A percentile compares a stretch with the other conserved stretches of the same genome.
These are phyloP conservation scores for Aspergillus udagawae DNA, from an alignment of 2,329 filamentous ascomycete species.

Conservation along the genomic window DNA sequence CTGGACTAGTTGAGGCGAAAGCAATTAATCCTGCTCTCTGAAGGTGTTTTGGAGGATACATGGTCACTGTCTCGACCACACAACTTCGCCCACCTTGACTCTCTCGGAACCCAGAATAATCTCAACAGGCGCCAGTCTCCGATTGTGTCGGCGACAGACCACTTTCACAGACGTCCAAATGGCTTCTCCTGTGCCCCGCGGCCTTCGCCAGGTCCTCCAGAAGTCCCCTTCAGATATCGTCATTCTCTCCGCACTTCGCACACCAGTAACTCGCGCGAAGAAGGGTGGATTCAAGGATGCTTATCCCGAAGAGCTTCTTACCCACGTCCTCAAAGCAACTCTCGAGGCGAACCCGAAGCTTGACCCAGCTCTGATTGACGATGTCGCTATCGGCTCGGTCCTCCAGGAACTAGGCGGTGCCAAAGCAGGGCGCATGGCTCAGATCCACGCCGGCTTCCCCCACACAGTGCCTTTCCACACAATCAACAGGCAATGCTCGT, in stretches of 20 bases:
- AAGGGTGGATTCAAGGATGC: slow-evolving; percentile 82
- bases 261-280: slow-evolving; percentile 77
- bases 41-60: not conserved
- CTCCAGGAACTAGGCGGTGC: slow-evolving; percentile 85
- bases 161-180: slow-evolving; percentile 29
- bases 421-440: slow-evolving; percentile 87
- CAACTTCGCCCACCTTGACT: not conserved
- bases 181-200: slow-evolving; percentile 53
- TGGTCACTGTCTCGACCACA: not conserved
- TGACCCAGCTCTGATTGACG: slow-evolving; percentile 66
- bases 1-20: not conserved
- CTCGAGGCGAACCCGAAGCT: slow-evolving; percentile 69
- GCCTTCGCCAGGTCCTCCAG: slow-evolving; percentile 70
- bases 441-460: slow-evolving; percentile 76
- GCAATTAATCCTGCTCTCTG: not conserved
- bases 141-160: not conserved
- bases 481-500: slow-evolving; percentile 81
- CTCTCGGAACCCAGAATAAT: not conserved
- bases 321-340: slow-evolving; percentile 60
- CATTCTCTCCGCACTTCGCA: slow-evolving; percentile 85
- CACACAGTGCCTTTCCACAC: slow-evolving; percentile 74
- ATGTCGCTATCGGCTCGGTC: slow-evolving; percentile 83
- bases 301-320: slow-evolving; percentile 84
- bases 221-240: slow-evolving; percentile 80
- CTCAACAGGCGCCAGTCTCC: not conserved